Evolutionary conservation across 345 rosid genomes (phyloP).

Genomic region (Acer campestre): DNA sequence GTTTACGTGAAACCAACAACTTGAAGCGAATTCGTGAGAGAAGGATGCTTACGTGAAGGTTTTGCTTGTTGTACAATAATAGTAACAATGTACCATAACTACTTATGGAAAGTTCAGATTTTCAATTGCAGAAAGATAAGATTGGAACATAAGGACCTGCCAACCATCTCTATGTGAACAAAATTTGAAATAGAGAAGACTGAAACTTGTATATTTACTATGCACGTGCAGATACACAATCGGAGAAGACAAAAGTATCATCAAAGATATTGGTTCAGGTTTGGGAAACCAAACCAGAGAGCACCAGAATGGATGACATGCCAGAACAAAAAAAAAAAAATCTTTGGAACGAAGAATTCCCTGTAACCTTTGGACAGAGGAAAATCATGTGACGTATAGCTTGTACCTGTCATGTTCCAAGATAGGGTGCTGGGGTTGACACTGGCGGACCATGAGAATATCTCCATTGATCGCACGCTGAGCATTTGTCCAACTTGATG

Average conservation of each 20-base stretch:
- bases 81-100: not conserved
- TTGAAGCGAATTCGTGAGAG: not conserved
- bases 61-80: not conserved
- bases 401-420: slow-evolving; percentile 52
- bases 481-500: slow-evolving; percentile 63
- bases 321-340: not conserved
- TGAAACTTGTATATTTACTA: not conserved
- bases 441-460: slow-evolving; percentile 74
- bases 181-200: too few species aligned
- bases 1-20: too few species aligned
- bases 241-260: not conserved
- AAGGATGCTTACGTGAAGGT: not conserved
- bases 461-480: slow-evolving; percentile 90
- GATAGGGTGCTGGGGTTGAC: slow-evolving; percentile 54
- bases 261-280: too few species aligned
- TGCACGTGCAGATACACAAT: too few species aligned
- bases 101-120: not conserved
- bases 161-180: not conserved
- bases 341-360: not conserved
- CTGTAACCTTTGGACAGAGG: not conserved
- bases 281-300: too few species aligned
- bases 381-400: not conserved
- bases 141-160: not conserved
- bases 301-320: not conserved
- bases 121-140: not conserved